These are phyloP conservation scores for Ascosphaera aggregata DNA, from an alignment of 2,329 filamentous ascomycete genomes.

Conservation along the genomic window DNA sequence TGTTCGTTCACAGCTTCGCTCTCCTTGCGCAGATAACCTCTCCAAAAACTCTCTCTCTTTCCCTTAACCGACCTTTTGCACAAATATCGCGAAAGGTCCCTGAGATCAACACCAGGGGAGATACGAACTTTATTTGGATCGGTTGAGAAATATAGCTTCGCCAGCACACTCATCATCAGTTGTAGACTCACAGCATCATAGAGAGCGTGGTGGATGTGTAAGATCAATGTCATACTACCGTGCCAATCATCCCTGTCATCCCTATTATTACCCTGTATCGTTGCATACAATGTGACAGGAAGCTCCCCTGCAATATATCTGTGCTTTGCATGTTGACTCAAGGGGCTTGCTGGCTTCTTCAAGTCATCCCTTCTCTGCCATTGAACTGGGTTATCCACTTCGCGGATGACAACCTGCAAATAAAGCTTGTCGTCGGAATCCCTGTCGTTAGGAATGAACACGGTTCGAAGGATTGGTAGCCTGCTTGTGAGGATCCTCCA, in stretches of 20 bases:
- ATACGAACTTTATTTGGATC: background rate
- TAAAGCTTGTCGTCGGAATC: conserved; percentile 23
- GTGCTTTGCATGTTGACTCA: background rate
- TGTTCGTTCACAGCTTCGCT: background rate
- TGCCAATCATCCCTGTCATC: background rate
- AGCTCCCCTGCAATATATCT: background rate
- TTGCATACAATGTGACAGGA: background rate
- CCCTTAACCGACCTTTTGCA: conserved; percentile 7
- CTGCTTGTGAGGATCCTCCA: conserved; percentile 36
- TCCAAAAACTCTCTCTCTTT: conserved; percentile 22
- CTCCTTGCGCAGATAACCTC: conserved; percentile 12
- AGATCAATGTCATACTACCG: conserved; percentile 15
- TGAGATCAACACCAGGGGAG: background rate
- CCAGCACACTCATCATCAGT: conserved; percentile 31
- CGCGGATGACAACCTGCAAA: conserved; percentile 36
- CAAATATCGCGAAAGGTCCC: background rate
- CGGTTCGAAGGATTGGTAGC: conserved; percentile 44
- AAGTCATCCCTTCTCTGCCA: conserved; percentile 7
- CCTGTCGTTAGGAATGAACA: conserved; percentile 31
- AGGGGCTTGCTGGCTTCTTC: conserved; percentile 7
- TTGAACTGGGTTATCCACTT: conserved; percentile 14
- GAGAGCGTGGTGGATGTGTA: conserved; percentile 60
- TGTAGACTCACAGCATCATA: conserved; percentile 71
- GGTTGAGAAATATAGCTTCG: conserved; percentile 9
- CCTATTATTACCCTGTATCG: background rate